A percentile compares a stretch with the other conserved stretches of the same genome.
These are phyloP conservation scores for Triticum timopheevii DNA, from an alignment of 176 grass and related monocot genomes.

Conservation along the genomic window DNA sequence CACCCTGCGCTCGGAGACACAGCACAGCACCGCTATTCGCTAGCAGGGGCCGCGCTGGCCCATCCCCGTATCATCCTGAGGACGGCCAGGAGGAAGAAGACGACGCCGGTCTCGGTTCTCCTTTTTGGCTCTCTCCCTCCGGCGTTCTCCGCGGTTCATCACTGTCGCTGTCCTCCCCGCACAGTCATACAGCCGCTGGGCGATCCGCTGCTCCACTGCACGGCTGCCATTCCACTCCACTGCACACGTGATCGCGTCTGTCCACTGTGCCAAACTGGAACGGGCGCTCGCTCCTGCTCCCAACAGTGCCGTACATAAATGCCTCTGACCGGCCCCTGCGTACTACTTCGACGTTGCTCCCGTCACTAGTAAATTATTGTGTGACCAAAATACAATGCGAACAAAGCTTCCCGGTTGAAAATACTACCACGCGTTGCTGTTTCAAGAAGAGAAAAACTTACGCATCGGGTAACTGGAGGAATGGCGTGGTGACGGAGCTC, in stretches of 20 bases:
- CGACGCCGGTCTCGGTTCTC: background rate
- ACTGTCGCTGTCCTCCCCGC: background rate
- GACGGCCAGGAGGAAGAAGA: background rate
- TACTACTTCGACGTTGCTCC: background rate
- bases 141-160: background rate
- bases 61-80: background rate
- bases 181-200: background rate
- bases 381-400: background rate
- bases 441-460: no score
- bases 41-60: background rate
- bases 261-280: background rate
- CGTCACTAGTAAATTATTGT: background rate
- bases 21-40: background rate
- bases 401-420: no score
- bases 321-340: background rate
- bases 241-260: slow-evolving; percentile 10
- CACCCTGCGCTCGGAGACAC: background rate
- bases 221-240: background rate
- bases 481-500: no score
- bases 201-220: background rate
- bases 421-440: no score
- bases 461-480: no score
- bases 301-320: background rate
- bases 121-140: background rate
- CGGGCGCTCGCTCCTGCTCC: background rate